These are phyloP conservation scores for Xylaria castorea DNA, from an alignment of 495 filamentous ascomycete genomes.

Conservation along the genomic window DNA sequence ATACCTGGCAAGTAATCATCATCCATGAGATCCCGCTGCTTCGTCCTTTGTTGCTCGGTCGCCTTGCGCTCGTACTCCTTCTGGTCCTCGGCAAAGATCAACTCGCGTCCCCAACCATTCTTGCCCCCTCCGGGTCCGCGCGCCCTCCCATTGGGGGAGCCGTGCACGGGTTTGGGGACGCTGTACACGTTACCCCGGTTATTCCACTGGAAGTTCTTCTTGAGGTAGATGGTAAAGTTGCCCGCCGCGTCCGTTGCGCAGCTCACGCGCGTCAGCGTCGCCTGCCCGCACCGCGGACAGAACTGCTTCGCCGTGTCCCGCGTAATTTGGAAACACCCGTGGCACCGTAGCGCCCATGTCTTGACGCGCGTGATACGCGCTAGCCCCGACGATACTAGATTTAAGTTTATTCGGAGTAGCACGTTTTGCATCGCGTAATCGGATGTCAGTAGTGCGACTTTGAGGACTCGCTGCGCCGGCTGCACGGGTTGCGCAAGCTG, in stretches of 20 bases:
- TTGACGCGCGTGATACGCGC: slow-evolving; percentile 79
- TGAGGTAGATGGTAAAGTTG: slow-evolving; percentile 84
- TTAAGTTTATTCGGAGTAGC: slow-evolving; percentile 89
- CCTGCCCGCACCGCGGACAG: slow-evolving; percentile 87
- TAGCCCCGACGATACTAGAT: slow-evolving; percentile 80
- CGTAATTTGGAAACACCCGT: slow-evolving; percentile 88
- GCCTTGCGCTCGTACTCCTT: slow-evolving; percentile 82
- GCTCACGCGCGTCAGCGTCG: slow-evolving; percentile 82
- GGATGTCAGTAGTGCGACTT: slow-evolving; percentile 86
- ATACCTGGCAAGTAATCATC: slow-evolving; percentile 90
- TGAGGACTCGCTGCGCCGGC: slow-evolving; percentile 66
- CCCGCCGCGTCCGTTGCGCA: slow-evolving; percentile 83
- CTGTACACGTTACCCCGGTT: slow-evolving; percentile 87
- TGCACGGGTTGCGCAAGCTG: slow-evolving; percentile 47
- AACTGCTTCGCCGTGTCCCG: slow-evolving; percentile 91
- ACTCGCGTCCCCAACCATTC: slow-evolving; percentile 77
- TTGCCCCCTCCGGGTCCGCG: slow-evolving; percentile 75
- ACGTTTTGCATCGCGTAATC: slow-evolving; percentile 99
- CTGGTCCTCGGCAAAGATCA: slow-evolving; percentile 94
- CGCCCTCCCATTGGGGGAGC: slow-evolving; percentile 76
- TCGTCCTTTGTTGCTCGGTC: slow-evolving; percentile 66
- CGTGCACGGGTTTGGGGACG: slow-evolving; percentile 88
- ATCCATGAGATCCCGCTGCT: slow-evolving; percentile 89
- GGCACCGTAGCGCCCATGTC: slow-evolving; percentile 89
- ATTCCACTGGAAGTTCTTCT: slow-evolving; percentile 97